These are phyloP conservation scores for Dothidotthia symphoricarpi DNA, from an alignment of 2,329 filamentous ascomycete genomes.

Conservation along the genomic window DNA sequence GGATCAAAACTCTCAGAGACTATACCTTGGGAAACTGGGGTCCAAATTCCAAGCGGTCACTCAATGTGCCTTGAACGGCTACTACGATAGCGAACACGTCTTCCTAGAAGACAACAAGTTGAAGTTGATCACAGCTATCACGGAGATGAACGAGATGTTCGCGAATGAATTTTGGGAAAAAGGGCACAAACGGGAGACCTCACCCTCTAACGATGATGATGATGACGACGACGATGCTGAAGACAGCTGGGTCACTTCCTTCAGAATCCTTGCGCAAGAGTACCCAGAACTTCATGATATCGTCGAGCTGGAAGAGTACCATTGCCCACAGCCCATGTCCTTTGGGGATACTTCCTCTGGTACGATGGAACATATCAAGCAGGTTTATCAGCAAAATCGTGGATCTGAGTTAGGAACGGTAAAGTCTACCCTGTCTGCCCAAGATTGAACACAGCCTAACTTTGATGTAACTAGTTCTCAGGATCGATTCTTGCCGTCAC, in stretches of 20 bases:
- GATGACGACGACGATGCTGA: neutral
- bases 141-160: too few species aligned
- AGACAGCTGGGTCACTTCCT: too few species aligned
- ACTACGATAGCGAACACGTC: too few species aligned
- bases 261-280: neutral
- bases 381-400: constrained; percentile 7
- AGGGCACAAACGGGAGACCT: constrained; percentile 6
- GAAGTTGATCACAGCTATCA: too few species aligned
- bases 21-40: too few species aligned
- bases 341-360: constrained; percentile 4
- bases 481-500: constrained; percentile 9
- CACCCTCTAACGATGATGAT: constrained; percentile 1
- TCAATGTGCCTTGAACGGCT: too few species aligned
- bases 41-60: too few species aligned
- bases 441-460: too few species aligned
- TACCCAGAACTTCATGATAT: constrained; percentile 10
- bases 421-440: too few species aligned
- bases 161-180: constrained; percentile 7
- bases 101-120: too few species aligned
- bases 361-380: constrained; percentile 6
- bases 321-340: constrained; percentile 2
- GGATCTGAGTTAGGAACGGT: constrained; percentile 10
- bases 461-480: too few species aligned
- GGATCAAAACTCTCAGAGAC: too few species aligned
- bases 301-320: constrained; percentile 4